Base-by-base conservation (phyloP, 768 basidiomycete species). In the Gautieria morchelliformis region DNA sequence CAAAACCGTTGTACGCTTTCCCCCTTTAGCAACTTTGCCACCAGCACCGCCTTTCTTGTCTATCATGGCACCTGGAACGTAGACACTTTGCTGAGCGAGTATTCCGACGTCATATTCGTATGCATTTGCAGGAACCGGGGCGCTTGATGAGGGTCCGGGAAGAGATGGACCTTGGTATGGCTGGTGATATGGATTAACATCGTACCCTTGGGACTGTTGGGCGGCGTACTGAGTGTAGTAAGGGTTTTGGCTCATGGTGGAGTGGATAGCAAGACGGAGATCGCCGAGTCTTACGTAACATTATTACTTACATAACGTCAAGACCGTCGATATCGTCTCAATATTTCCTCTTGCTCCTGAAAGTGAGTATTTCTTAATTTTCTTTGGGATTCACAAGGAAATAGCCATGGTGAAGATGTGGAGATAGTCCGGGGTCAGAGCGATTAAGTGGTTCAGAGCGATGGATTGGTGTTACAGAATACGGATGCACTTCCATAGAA, bases 51-150 rank as follows among this genome's bases (percentile, higher is more conserved):
- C 87, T 48, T 87, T 82, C 67, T 90, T 90, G 66, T 92, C 90
- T 47, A 89, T 86, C 80, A 88, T 88, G 19, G 91, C 91, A 8
- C 91, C 91, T 22, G 91, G 91, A 22, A 93, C 89, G 69, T 93
- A 94, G 53, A 91, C 90, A 67, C 88, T 90, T 69, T 92, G 90
- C 66, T 93, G 90, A 3, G 90, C 90, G 46, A 91, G 78, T 54
- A 91, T 89, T 24, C 90, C 90, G 45, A 93, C 89, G 68, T 93
- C 91, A 66, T 93, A 93, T 69, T 93, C 90, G 69, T 92, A 91
- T 17, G 91, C 90, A 65, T 93, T 93, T 15, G 90, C 87, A 39
- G 89, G 90, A 10, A 91, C 86, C 8, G 87, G 88, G 1, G 89
- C 86, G 58, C 67, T 79, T 88, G 87, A n/a, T 10, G 80, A 77